Percentiles rank a stretch among this genome's conserved stretches.
Conservation (phyloP, 2,329 filamentous ascomycete species). For the Colletotrichum sp. region DNA sequence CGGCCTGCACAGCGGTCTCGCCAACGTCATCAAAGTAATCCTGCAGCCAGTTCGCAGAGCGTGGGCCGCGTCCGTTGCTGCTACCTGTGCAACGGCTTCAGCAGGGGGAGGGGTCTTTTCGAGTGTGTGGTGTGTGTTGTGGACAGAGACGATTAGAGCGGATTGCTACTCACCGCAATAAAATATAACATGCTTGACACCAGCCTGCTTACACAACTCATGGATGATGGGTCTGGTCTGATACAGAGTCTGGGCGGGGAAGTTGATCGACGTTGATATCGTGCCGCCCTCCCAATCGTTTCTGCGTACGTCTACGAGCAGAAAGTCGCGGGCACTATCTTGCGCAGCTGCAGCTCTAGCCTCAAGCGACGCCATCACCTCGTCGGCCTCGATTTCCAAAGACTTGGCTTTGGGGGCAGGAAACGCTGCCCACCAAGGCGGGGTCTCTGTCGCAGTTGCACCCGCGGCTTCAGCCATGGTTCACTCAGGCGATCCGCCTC, state of each 20-base stretch:
- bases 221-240: slow-evolving; percentile 53
- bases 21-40: slow-evolving; percentile 55
- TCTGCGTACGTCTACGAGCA: slow-evolving; percentile 59
- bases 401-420: slow-evolving; percentile 46
- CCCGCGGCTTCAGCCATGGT: slow-evolving; percentile 5
- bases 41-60: slow-evolving; percentile 61
- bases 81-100: slow-evolving; percentile 43
- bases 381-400: slow-evolving; percentile 40
- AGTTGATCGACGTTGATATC: slow-evolving; percentile 61
- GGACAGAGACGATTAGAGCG: not conserved
- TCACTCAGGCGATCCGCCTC: not conserved
- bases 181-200: slow-evolving; percentile 54
- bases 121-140: not conserved
- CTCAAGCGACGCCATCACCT: slow-evolving; percentile 47
- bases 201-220: slow-evolving; percentile 54
- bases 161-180: slow-evolving; percentile 53
- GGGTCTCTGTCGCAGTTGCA: not conserved
- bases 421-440: slow-evolving; percentile 45
- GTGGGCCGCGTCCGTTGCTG: slow-evolving; percentile 53
- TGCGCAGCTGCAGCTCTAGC: slow-evolving; percentile 33
- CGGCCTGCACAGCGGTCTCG: slow-evolving; percentile 47
- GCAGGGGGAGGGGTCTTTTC: not conserved
- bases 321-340: slow-evolving; percentile 37
- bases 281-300: slow-evolving; percentile 65
- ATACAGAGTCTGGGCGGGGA: slow-evolving; percentile 61